A percentile compares a stretch with the other conserved stretches of the same genome.
Evolutionary conservation across 306 rosid species (phyloP).

Genomic region (Medicago lupulina): DNA sequence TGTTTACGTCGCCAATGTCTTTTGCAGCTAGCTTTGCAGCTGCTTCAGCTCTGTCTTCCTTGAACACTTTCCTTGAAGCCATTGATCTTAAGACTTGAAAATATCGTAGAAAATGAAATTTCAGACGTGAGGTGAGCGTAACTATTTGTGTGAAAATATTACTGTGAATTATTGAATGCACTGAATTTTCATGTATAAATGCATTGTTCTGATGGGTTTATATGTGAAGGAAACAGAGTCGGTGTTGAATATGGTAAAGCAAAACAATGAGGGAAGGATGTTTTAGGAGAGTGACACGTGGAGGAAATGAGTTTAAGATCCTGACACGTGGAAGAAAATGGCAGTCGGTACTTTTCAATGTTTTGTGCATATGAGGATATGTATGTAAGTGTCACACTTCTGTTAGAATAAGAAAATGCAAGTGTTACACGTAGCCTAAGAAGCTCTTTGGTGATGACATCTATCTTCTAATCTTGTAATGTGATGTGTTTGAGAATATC

Average conservation of each 20-base stretch:
- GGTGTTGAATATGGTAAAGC: neutral
- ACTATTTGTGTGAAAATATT: neutral
- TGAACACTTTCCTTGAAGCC: constrained; percentile 67
- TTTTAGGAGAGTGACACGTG: constrained; percentile 32
- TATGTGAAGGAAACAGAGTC: neutral
- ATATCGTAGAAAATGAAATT: neutral
- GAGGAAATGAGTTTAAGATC: neutral
- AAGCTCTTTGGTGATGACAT: constrained; percentile 35
- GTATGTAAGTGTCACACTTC: constrained; percentile 29
- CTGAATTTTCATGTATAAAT: neutral
- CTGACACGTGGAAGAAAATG: constrained; percentile 38
- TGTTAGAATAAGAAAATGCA: neutral
- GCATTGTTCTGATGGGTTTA: neutral
- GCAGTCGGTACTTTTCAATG: neutral
- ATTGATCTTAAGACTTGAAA: constrained; percentile 33
- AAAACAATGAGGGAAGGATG: neutral
- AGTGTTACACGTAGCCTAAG: constrained; percentile 35
- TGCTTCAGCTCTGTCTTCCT: constrained; percentile 73
- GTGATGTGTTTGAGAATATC: neutral
- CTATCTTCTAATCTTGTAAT: neutral
- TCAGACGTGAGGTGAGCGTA: neutral
- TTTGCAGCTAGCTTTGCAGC: constrained; percentile 65
- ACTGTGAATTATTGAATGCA: neutral
- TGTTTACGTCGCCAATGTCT: constrained; percentile 57
- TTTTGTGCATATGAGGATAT: neutral